Evolutionary conservation across 169 alveolate species (phyloP), one percentile per base, ranked within the genome.

Genomic region (Cystoisospora suis): DNA sequence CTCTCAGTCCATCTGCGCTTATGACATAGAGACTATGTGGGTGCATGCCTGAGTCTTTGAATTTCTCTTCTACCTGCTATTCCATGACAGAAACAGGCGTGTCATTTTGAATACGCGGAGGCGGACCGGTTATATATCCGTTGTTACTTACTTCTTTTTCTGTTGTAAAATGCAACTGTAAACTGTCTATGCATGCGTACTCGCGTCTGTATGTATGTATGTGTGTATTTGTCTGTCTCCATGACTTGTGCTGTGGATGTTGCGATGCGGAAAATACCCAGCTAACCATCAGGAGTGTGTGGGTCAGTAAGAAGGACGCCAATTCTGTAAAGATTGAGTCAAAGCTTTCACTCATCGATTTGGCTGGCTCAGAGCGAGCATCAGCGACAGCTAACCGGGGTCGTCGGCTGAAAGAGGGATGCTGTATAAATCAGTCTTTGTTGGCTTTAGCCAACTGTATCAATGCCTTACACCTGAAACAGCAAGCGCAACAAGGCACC

Each of bases 291-390:
- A 34, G 92, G 96, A 6, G 87, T 77, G 47, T 87, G 86, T 69
- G 94, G 93, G 65, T 75, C 77, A 15, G 79, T 81, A 40, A 77
- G 27, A 47, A 20, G 12, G 65, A 77, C 61, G 93, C 91, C 86
- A 87, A 86, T 44, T 46, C 59, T 42, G 38, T 58, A 47, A 89
- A 49, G 92, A 89, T 87, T 38, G 90, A 86, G 56, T 94, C 97
- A 17, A 98, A 97, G 92, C 93, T 98, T 72, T 96, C 99, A 40
- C 94, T 98, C 79, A 98, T 98, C 47, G 99, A 98, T 94, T 96
- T 98, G 80, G 99, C 99, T 5, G 99, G 99, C 0, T 96, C 99
- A 88, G 99, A 98, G 95, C 96, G 99, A 93, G 98, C 98, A 45
- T 97, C 98, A 61, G 98, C 97, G 65, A 97, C 99, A 5, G 98